phyloP scores from a whole-genome alignment of 352 stramenopile species.

The Pythium insidiosum region DNA sequence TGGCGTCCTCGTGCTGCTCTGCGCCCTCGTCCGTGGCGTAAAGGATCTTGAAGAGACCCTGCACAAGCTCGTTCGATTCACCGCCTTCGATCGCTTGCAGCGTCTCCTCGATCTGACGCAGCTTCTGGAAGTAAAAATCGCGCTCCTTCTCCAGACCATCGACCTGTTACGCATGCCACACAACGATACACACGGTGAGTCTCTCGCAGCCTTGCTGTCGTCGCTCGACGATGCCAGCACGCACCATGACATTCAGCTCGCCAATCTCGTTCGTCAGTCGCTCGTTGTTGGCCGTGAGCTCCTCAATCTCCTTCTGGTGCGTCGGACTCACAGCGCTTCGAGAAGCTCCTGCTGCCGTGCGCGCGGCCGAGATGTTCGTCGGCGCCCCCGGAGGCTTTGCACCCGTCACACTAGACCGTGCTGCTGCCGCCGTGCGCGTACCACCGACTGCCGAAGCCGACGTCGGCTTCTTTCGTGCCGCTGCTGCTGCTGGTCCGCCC shows the following conservation, averaged over 20 bases:
- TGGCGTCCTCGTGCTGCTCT: slow-evolving; percentile 24
- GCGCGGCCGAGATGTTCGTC: slow-evolving; percentile 10
- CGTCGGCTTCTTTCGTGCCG: slow-evolving; percentile 26
- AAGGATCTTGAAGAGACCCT: slow-evolving; percentile 81
- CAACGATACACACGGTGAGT: not conserved
- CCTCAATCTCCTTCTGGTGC: slow-evolving; percentile 69
- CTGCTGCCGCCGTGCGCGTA: slow-evolving; percentile 5
- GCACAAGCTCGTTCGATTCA: slow-evolving; percentile 47
- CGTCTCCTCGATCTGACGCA: slow-evolving; percentile 96
- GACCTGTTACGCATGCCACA: slow-evolving; percentile 27
- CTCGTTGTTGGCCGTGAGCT: slow-evolving; percentile 58
- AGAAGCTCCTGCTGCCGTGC: slow-evolving; percentile 7
- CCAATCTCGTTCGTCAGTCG: slow-evolving; percentile 70
- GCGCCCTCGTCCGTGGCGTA: slow-evolving; percentile 63
- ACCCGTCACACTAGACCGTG: not conserved
- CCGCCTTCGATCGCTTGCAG: slow-evolving; percentile 70
- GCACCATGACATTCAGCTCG: slow-evolving; percentile 63
- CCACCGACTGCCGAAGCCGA: slow-evolving; percentile 17
- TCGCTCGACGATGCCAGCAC: slow-evolving; percentile 5
- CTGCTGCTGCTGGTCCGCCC: slow-evolving; percentile 12
- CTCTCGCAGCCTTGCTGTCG: no score
- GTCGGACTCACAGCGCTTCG: slow-evolving; percentile 21
- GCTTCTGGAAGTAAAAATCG: slow-evolving; percentile 99
- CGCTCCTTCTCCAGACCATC: slow-evolving; percentile 91
- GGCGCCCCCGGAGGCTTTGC: slow-evolving; percentile 39